Evolutionary conservation across 805 yeast genomes (phyloP).

Genomic region (Metschnikowia hibisci): DNA sequence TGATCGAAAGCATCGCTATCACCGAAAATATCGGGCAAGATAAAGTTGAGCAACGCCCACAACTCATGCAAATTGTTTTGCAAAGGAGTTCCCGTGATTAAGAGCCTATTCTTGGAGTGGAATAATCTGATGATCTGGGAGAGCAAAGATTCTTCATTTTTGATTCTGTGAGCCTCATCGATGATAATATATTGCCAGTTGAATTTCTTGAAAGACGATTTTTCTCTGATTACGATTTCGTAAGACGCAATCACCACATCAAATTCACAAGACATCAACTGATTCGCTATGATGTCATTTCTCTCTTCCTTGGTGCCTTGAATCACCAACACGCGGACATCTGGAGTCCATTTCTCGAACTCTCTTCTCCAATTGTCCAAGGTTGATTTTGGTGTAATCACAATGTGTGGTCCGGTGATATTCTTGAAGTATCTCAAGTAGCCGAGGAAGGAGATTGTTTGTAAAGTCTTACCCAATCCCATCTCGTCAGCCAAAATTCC

Average conservation of each 20-base stretch:
- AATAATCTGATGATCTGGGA: slow-evolving; percentile 74
- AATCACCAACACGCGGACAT: slow-evolving; percentile 61
- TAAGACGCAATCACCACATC: slow-evolving; percentile 71
- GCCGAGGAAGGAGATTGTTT: slow-evolving; percentile 73
- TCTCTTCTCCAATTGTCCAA: slow-evolving; percentile 80
- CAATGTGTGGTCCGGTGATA: slow-evolving; percentile 67
- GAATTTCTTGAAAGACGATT: slow-evolving; percentile 60
- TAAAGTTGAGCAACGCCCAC: slow-evolving; percentile 76
- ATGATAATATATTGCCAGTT: slow-evolving; percentile 74
- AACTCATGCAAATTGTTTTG: slow-evolving; percentile 77
- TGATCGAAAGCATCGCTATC: slow-evolving; percentile 70
- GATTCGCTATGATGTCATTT: slow-evolving; percentile 46
- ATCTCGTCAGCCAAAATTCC: slow-evolving; percentile 84
- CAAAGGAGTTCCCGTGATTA: slow-evolving; percentile 79
- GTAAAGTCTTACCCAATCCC: slow-evolving; percentile 82
- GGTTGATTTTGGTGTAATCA: slow-evolving; percentile 77
- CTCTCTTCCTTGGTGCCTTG: slow-evolving; percentile 76
- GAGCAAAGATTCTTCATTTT: slow-evolving; percentile 68
- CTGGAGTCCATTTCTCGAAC: slow-evolving; percentile 76
- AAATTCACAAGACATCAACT: slow-evolving; percentile 56
- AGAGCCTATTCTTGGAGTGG: slow-evolving; percentile 62
- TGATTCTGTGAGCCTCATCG: slow-evolving; percentile 82
- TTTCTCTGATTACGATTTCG: slow-evolving; percentile 74
- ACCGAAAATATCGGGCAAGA: slow-evolving; percentile 74
- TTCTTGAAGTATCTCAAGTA: slow-evolving; percentile 60